Base-by-base conservation (phyloP, 2,329 filamentous ascomycete species). In the Colletotrichum australisinense region DNA sequence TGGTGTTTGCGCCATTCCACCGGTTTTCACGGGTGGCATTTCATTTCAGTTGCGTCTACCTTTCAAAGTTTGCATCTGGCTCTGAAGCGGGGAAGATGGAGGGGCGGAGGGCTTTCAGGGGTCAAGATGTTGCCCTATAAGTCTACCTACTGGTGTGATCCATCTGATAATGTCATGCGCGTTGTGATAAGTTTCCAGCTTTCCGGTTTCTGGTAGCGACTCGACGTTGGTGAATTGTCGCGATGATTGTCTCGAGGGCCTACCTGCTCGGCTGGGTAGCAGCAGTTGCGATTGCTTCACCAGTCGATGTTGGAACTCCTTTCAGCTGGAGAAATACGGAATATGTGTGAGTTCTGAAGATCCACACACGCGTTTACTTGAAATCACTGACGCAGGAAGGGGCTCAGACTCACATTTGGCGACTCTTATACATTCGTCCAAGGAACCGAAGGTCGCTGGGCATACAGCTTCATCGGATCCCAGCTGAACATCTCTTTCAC, bases 391-490 rank as follows among this genome's bases (percentile, higher is more conserved):
- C 24, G 26, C 16, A 5, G 19, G 8, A 19, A n/a, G 7, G 42
- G 3, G 7, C 14, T 19, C 49, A 84, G 83, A 1, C 78, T 88
- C 42, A 85, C 86, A 4, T 88, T 88, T 65, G 86, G 87, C 2
- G 86, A 88, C 70, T 87, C 85, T 0, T 88, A 88, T 75, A 87
- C 87, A 1, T 90, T 84, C 68, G 83, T 89, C 0, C 87, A 89
- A 80, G 88, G 88, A 11, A 86, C 85, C 0, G 78, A 83, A n/a
- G 88, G 88, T 4, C 84, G 81, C 38, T 80, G 84, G 66, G 87
- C 88, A 72, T 89, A 82, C 76, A 88, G 85, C 67, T 90, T 89
- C 79, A 89, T 90, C 58, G 87, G 87, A n/a, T 86, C 88, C 74
- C 81, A 83, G 59, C 79, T 86, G n/a, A 81, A 88, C 69, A 83